Evolutionary conservation across 768 basidiomycete species (phyloP).

Genomic region (Trametes villosa): DNA sequence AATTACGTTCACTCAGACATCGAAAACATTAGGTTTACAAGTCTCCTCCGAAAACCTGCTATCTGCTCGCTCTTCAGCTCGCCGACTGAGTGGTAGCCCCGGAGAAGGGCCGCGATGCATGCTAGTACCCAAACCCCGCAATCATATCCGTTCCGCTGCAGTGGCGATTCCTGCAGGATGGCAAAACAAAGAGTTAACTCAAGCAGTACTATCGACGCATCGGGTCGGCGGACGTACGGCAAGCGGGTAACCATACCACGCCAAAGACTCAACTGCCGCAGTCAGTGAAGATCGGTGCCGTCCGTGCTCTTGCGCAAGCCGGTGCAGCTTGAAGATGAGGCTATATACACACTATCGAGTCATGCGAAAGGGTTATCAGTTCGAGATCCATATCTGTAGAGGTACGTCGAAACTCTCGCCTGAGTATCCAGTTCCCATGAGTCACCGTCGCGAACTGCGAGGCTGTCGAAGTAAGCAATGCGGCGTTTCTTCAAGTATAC

Average conservation of each 20-base stretch:
- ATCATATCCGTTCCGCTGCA: slow-evolving; percentile 2
- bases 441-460: neutral
- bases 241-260: too few relatives aligned
- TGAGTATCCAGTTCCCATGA: neutral
- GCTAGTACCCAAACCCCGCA: slow-evolving; percentile 18
- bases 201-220: neutral
- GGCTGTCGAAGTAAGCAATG: slow-evolving; percentile 9
- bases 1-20: too few relatives aligned
- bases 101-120: neutral
- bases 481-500: neutral
- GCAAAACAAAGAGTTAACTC: neutral
- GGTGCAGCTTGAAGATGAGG: too few relatives aligned
- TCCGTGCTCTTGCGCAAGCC: too few relatives aligned
- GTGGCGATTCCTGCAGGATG: neutral
- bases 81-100: neutral
- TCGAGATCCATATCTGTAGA: neutral
- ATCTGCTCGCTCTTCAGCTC: too few relatives aligned
- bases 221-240: too few relatives aligned
- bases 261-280: too few relatives aligned
- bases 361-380: too few relatives aligned
- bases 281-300: too few relatives aligned
- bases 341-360: too few relatives aligned
- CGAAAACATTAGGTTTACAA: too few relatives aligned
- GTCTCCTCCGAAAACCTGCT: too few relatives aligned
- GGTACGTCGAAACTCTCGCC: neutral